Evolutionary conservation across 306 rosid genomes (phyloP).

Genomic region (Alnus rubra): DNA sequence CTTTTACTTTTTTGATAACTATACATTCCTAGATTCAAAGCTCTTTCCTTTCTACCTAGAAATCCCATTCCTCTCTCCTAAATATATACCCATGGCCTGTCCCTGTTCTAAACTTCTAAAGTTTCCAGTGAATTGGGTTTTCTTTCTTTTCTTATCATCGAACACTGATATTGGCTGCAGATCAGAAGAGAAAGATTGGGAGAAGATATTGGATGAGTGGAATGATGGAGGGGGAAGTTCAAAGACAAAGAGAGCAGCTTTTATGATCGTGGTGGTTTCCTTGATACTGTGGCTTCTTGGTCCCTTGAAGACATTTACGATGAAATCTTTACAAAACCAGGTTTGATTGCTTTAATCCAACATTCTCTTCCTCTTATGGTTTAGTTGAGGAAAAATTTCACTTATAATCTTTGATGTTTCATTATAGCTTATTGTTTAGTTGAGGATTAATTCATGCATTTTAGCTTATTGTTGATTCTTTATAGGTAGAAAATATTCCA

Average conservation of each 20-base stretch:
- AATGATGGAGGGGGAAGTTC: conserved; percentile 38
- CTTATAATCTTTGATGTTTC: too few relatives aligned
- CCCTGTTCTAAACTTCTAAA: not conserved
- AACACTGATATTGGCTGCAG: not conserved
- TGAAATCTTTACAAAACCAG: too few relatives aligned
- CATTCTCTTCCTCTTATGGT: not conserved
- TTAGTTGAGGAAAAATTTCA: not conserved
- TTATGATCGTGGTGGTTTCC: conserved; percentile 19
- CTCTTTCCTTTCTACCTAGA: conserved; percentile 10
- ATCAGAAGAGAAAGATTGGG: not conserved
- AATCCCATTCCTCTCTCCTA: not conserved
- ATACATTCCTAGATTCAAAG: not conserved
- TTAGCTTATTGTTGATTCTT: not conserved
- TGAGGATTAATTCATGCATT: not conserved
- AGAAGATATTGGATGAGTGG: not conserved
- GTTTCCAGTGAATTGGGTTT: not conserved
- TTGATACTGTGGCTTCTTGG: conserved; percentile 53
- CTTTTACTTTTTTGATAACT: too few relatives aligned
- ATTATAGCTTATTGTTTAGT: too few relatives aligned
- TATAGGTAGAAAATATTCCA: conserved; percentile 55
- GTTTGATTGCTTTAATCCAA: too few relatives aligned
- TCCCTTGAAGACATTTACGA: too few relatives aligned
- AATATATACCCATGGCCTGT: too few relatives aligned
- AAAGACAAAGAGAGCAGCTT: conserved; percentile 5
- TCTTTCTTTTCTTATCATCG: not conserved